Percentiles rank a stretch among this genome's conserved stretches.
Evolutionary conservation across 2,329 filamentous ascomycete species (phyloP).

Genomic region (Claviceps paspali): DNA sequence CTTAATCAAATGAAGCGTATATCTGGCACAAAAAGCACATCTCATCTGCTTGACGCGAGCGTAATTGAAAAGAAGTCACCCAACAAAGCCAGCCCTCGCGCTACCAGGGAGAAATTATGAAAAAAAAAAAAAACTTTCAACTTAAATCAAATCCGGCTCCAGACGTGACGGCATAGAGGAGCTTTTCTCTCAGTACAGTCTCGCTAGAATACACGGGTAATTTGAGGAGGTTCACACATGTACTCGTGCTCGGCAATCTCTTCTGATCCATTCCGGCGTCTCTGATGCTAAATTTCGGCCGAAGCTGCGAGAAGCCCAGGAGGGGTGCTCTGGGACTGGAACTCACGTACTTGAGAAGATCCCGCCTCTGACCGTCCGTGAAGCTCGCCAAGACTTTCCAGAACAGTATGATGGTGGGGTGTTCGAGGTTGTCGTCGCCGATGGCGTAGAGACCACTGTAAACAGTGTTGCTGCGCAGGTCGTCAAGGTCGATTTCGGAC

Average conservation of each 20-base stretch:
- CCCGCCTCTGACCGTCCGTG: conserved; percentile 60
- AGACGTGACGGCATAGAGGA: conserved; percentile 78
- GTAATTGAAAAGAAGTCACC: too few relatives aligned
- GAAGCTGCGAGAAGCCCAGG: conserved; percentile 74
- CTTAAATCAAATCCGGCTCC: conserved; percentile 86
- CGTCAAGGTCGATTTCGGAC: conserved; percentile 71
- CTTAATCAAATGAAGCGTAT: too few relatives aligned
- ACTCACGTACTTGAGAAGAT: conserved; percentile 91
- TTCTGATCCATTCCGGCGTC: conserved; percentile 50
- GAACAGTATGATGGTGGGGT: conserved; percentile 73
- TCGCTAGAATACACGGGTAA: conserved; percentile 65
- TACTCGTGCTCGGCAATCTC: conserved; percentile 82
- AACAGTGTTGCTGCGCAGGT: conserved; percentile 67
- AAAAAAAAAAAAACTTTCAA: conserved; percentile 14
- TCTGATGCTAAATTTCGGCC: conserved; percentile 76
- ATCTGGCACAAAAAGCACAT: background rate
- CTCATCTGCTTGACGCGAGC: background rate
- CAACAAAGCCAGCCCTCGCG: background rate
- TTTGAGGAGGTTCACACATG: conserved; percentile 90
- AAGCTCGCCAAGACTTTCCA: conserved; percentile 78
- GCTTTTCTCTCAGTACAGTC: conserved; percentile 54
- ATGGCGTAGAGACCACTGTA: conserved; percentile 83
- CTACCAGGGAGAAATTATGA: background rate
- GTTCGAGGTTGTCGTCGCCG: conserved; percentile 77
- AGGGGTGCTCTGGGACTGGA: conserved; percentile 82